phyloP scores from a whole-genome alignment of 78 protist genomes.

The Polysphondylium violaceum region DNA sequence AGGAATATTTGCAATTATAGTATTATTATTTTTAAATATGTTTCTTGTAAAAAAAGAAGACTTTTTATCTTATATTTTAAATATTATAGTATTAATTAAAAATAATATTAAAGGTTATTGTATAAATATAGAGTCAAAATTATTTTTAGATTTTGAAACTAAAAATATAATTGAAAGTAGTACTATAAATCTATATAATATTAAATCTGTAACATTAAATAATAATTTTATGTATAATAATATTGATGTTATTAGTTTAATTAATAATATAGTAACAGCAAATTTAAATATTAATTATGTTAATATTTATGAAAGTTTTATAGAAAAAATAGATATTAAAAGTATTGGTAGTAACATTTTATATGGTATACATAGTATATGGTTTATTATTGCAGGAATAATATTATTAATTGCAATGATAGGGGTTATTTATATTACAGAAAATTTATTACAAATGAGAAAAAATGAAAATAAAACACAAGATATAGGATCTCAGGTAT shows the following conservation, averaged over 20 bases:
- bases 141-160: too few relatives aligned
- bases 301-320: not conserved
- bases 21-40: not conserved
- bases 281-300: not conserved
- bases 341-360: constrained; percentile 18
- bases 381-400: constrained; percentile 1
- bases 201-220: not conserved
- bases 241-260: too few relatives aligned
- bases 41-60: not conserved
- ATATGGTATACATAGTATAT: constrained; percentile 16
- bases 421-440: constrained; percentile 25
- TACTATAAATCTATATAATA: too few relatives aligned
- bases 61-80: not conserved
- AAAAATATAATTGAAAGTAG: too few relatives aligned
- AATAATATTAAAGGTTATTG: too few relatives aligned
- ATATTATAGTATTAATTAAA: not conserved
- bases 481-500: constrained; percentile 2
- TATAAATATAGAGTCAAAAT: not conserved
- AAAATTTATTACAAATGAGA: constrained; percentile 27
- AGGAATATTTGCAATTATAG: not conserved
- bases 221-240: too few relatives aligned
- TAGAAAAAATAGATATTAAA: not conserved
- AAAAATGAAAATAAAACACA: not conserved
- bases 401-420: constrained; percentile 28
- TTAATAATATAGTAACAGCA: not conserved